A percentile compares a stretch with the other conserved stretches of the same genome.
These are phyloP conservation scores for Leccinum disarticulatum DNA, from an alignment of 768 basidiomycete genomes.

Conservation along the genomic window DNA sequence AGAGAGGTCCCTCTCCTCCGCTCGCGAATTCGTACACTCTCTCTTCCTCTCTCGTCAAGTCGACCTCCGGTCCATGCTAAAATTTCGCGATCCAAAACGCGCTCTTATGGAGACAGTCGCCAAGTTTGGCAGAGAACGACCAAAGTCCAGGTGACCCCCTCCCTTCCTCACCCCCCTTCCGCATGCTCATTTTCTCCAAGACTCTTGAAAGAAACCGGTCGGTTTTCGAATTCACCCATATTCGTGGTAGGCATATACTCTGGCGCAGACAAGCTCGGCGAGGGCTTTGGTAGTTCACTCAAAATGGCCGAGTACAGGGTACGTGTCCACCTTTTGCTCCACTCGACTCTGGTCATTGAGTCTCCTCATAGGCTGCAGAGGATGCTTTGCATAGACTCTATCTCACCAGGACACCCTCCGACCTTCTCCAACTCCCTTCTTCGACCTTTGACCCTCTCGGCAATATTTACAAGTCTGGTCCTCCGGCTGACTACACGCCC, in stretches of 20 bases:
- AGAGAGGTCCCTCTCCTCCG: slow-evolving; percentile 77
- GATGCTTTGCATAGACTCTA: slow-evolving; percentile 82
- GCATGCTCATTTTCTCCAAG: slow-evolving; percentile 37
- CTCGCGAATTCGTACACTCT: slow-evolving; percentile 86
- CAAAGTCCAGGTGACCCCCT: slow-evolving; percentile 59
- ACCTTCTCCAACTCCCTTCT: slow-evolving; percentile 68
- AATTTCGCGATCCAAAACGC: slow-evolving; percentile 80
- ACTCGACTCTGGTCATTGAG: not conserved
- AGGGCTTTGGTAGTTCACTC: slow-evolving; percentile 90
- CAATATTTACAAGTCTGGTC: slow-evolving; percentile 50
- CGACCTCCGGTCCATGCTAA: slow-evolving; percentile 76
- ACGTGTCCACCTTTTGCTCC: slow-evolving; percentile 22
- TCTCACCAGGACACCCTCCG: slow-evolving; percentile 72
- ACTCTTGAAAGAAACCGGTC: slow-evolving; percentile 89
- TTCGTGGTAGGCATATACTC: slow-evolving; percentile 96
- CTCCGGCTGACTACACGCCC: slow-evolving; percentile 50
- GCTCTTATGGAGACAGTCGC: slow-evolving; percentile 71
- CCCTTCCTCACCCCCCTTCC: not conserved
- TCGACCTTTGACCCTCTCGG: slow-evolving; percentile 67
- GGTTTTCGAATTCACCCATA: slow-evolving; percentile 84
- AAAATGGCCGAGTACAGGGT: slow-evolving; percentile 96
- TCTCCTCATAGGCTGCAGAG: slow-evolving; percentile 66
- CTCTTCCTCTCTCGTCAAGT: slow-evolving; percentile 86
- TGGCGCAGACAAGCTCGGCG: slow-evolving; percentile 81
- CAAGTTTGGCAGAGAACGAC: slow-evolving; percentile 64